Percentiles rank a stretch among this genome's conserved stretches.
phyloP scores from a whole-genome alignment of 805 yeast genomes.

The Saccharomycopsis sp. region DNA sequence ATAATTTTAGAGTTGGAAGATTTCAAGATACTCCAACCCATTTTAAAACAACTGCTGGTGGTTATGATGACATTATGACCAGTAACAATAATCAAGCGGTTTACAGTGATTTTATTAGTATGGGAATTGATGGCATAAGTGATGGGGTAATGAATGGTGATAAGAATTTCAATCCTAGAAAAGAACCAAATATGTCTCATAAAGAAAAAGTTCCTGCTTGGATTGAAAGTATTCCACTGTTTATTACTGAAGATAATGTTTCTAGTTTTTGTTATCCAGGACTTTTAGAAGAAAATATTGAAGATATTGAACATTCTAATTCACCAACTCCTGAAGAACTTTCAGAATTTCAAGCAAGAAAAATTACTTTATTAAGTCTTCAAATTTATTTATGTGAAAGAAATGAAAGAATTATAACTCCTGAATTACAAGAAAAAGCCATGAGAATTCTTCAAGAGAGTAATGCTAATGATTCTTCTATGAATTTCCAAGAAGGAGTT shows the following conservation, averaged over 20 bases:
- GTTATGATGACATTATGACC: background rate
- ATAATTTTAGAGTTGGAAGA: background rate
- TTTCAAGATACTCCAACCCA: conserved; percentile 1
- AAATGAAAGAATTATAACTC: conserved; percentile 11
- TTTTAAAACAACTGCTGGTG: background rate
- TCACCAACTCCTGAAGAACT: conserved; percentile 34
- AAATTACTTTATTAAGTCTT: conserved; percentile 36
- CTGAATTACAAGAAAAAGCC: conserved; percentile 2
- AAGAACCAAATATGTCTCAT: conserved; percentile 51
- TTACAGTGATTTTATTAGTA: conserved; percentile 1
- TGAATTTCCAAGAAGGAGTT: background rate
- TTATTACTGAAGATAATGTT: conserved; percentile 24
- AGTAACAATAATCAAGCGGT: background rate
- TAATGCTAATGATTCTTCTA: background rate
- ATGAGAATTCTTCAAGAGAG: background rate
- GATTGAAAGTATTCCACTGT: conserved; percentile 48
- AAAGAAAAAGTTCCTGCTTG: conserved; percentile 57
- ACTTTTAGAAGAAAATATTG: conserved; percentile 24
- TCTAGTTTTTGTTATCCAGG: conserved; percentile 42
- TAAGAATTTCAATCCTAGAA: conserved; percentile 45
- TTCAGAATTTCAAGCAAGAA: conserved; percentile 42
- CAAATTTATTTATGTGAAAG: conserved; percentile 26
- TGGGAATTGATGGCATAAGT: background rate
- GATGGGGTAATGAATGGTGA: conserved; percentile 25
- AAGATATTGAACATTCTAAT: conserved; percentile 21